Percentiles rank a stretch among this genome's conserved stretches.
Conservation (phyloP, 2,329 filamentous ascomycete genomes). For the Trichoderma guizhouense region DNA sequence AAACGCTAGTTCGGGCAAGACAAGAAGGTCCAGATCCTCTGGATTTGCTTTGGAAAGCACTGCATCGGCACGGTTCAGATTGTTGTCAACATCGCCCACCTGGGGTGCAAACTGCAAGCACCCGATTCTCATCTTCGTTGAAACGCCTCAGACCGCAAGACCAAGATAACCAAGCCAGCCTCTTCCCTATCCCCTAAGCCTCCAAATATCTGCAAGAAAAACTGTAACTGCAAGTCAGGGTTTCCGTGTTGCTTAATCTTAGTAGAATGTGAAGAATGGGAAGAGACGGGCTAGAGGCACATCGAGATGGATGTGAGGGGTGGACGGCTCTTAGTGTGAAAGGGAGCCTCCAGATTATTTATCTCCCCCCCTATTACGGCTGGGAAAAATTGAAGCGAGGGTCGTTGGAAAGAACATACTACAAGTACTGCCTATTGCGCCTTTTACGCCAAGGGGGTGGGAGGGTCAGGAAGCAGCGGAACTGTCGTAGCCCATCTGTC, state of each 20-base stretch:
- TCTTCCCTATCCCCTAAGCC: background rate
- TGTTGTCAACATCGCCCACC: slow-evolving; percentile 67
- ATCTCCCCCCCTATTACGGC: background rate
- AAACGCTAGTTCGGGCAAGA: slow-evolving; percentile 75
- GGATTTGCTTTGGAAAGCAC: slow-evolving; percentile 54
- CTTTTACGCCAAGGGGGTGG: background rate
- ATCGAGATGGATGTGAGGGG: background rate
- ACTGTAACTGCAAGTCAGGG: background rate
- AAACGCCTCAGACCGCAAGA: background rate
- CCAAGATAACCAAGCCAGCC: background rate
- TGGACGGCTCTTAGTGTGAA: background rate
- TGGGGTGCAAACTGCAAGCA: slow-evolving; percentile 70
- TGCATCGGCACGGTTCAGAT: slow-evolving; percentile 64
- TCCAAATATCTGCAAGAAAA: background rate
- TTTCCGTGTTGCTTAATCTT: background rate
- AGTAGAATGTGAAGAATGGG: background rate
- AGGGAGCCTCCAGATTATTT: background rate
- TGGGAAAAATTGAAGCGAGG: background rate
- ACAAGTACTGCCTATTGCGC: background rate
- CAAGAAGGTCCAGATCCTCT: slow-evolving; percentile 62
- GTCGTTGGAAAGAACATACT: background rate
- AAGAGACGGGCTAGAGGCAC: background rate
- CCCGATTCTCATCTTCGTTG: slow-evolving; percentile 56
- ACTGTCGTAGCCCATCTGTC: background rate
- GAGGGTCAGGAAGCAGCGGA: background rate